A percentile compares a stretch with the other conserved stretches of the same genome.
These are phyloP conservation scores for Yamadazyma triangularis DNA, from an alignment of 1,139 yeast species.

Conservation along the genomic window DNA sequence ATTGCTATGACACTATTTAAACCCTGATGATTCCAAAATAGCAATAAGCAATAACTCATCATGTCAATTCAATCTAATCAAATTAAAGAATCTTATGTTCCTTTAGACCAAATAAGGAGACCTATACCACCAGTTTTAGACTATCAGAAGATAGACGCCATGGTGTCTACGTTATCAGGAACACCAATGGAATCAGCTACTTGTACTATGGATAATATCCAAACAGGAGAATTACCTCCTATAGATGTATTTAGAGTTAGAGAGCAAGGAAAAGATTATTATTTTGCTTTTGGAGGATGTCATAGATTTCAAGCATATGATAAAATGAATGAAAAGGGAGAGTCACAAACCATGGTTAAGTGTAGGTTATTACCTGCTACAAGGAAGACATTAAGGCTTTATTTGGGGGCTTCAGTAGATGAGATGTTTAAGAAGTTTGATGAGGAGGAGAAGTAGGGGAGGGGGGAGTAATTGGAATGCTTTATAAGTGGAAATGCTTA, in stretches of 20 bases:
- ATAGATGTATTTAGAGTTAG: conserved; percentile 68
- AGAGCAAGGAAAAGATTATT: conserved; percentile 55
- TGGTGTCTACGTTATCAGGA: conserved; percentile 72
- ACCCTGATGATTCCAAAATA: too few relatives aligned
- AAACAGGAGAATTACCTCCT: conserved; percentile 68
- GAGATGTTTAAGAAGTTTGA: conserved; percentile 33
- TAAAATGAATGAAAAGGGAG: conserved; percentile 19
- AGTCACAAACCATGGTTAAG: conserved; percentile 48
- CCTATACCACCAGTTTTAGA: conserved; percentile 86
- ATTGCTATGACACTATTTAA: too few relatives aligned
- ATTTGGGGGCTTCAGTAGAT: conserved; percentile 65
- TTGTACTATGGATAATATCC: conserved; percentile 50
- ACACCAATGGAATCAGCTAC: conserved; percentile 61
- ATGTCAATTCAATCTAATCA: conserved; percentile 38
- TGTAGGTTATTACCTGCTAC: conserved; percentile 69
- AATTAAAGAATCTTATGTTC: conserved; percentile 52
- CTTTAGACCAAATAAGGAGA: conserved; percentile 60
- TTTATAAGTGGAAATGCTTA: too few relatives aligned
- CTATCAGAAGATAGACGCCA: conserved; percentile 63
- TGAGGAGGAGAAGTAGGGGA: not conserved
- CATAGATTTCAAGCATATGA: conserved; percentile 81
- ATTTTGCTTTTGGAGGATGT: conserved; percentile 84
- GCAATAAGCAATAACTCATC: too few relatives aligned
- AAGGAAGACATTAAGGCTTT: conserved; percentile 52
- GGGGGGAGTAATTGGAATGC: too few relatives aligned